Evolutionary conservation across 2,329 filamentous ascomycete species (phyloP), one percentile per base, ranked within the genome.

Genomic region (Kalmusia sp.): DNA sequence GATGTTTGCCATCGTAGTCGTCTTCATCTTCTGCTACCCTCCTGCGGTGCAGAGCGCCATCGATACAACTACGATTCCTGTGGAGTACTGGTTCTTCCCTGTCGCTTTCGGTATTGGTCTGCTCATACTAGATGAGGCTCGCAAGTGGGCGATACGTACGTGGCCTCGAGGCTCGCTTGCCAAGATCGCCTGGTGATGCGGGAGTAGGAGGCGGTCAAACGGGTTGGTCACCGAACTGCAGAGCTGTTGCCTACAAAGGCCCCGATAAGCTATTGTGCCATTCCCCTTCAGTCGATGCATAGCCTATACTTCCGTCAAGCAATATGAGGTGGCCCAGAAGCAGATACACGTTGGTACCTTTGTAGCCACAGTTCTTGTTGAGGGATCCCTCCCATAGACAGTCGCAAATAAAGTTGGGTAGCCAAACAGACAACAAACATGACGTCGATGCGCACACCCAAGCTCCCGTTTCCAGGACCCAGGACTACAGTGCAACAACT

Each of bases 1-100:
- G 27, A 51, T 84, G 0, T 91, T 92, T 65, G 81, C 88, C 0
- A 73, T 93, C 7, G 77, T 80, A 17, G 87, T 93, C 74, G 87
- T 86, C 6, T 82, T 92, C 48, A 82, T 93, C 57, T 79, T 79
- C 64, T 73, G 78, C 33, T 92, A 93, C 65, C 83, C 89, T 1
- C 87, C 87, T 0, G 77, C 80, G 3, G 77, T 93, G 25, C 87
- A 91, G 69, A 66, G 70, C 1, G 79, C 84, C 1, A 75, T 92
- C 1, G 81, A 74, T 15, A 92, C 88, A 0, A 80, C 84, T 0
- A 67, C 75, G 0, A 85, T 93, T 0, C 88, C 89, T 0, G 84
- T 86, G 0, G 89, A 89, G 71, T 80, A 92, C 66, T 93, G 87
- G 84, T 92, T 93, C 70, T 67, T 93, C 44, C 90, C 90, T 0